Conservation (phyloP, 148 eudicot genomes). For the Nepenthes gracilis region DNA sequence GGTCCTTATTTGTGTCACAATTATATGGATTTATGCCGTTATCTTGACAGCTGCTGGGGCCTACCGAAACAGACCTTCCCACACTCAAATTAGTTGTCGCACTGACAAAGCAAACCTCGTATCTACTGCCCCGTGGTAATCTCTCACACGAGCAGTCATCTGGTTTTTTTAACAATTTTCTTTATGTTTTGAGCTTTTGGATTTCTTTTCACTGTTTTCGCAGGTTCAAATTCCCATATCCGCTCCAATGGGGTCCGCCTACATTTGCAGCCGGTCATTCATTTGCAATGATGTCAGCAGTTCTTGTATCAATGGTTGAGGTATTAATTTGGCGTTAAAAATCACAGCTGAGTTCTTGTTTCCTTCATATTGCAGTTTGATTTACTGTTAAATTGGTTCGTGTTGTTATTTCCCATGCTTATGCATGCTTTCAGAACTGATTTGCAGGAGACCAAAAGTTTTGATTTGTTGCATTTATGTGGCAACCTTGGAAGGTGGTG, state of each 20-base stretch:
- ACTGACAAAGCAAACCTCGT: conserved; percentile 82
- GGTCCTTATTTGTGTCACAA: conserved; percentile 49
- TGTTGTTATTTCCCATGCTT: background rate
- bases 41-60: conserved; percentile 95
- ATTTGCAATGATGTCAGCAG: conserved; percentile 97
- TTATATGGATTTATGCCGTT: conserved; percentile 85
- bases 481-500: too few relatives aligned
- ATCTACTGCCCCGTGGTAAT: conserved; percentile 90
- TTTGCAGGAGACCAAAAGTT: background rate
- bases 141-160: background rate
- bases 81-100: conserved; percentile 78
- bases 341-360: background rate
- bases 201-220: background rate
- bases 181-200: background rate
- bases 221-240: conserved; percentile 98
- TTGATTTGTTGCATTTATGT: background rate
- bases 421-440: background rate
- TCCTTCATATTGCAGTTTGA: background rate
- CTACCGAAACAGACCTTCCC: conserved; percentile 45
- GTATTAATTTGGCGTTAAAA: conserved; percentile 20
- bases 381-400: too few relatives aligned
- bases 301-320: conserved; percentile 97
- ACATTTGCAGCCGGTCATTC: conserved; percentile 88
- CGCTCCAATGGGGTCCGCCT: conserved; percentile 98
- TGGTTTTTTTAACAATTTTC: background rate